Base-by-base conservation (phyloP, 257 asterid genomes). In the Fraxinus americana region DNA sequence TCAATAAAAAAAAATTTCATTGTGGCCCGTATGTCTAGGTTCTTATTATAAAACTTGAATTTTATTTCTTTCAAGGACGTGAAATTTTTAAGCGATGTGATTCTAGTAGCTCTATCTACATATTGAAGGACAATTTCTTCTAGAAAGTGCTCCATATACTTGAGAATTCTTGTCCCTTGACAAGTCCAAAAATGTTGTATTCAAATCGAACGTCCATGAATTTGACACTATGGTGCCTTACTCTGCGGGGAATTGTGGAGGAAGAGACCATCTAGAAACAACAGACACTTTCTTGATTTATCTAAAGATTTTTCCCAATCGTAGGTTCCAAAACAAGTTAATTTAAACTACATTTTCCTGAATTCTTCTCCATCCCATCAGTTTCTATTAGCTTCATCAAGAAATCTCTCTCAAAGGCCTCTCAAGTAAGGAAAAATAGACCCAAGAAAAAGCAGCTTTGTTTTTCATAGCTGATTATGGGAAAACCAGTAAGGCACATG, bases 401-500 rank as follows among this genome's bases (percentile, higher is more conserved):
- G 19, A 76, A 75, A 19, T 67, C 72, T 21, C 48, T 45, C 79
- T 48, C 61, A 7, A 21, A 23, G 66, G 27, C 66, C 27, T n/a
- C 66, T 57, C 11, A n/a, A n/a, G 59, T 29, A 57, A 59, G 67
- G 5, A n/a, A 57, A 39, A 48, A 59, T 11, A 23, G 9, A 4
- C 3, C 27, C 4, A 71, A 6, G 52, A 29, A 71, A 39, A 65
- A 34, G 70, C 35, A 25, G 71, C 34, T 39, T 36, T 61, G 27
- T 2, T 59, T 30, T 30, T 38, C 13, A 19, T 5, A 57, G 23
- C 11, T 39, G 74, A 77, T 72, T 70, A 88, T 89, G 92, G 76
- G 77, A 72, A 88, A 80, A 81, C 81, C 84, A 80, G 39, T 87
- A 67, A 74, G 90, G 67, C 78, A 75, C 72, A 83, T 81, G 59